These are phyloP conservation scores for Oxyria digyna DNA, from an alignment of 148 eudicot species.

Conservation along the genomic window DNA sequence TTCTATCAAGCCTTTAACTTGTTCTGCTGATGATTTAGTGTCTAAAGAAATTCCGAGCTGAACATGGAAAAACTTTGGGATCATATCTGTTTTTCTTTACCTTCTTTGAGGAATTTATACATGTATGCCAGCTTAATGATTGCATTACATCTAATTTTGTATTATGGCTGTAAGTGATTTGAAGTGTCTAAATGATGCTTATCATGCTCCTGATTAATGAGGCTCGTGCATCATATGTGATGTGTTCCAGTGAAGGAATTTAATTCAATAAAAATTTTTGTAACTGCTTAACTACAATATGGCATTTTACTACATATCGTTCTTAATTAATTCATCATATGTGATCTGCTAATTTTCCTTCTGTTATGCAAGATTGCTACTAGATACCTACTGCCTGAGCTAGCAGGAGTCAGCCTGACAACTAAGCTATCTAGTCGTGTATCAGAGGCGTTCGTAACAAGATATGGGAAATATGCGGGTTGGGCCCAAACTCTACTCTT, in stretches of 20 bases:
- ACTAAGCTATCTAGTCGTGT: constrained; percentile 58
- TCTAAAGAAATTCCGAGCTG: not conserved
- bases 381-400: constrained; percentile 67
- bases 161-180: not conserved
- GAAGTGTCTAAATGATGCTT: not conserved
- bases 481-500: constrained; percentile 97
- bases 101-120: not conserved
- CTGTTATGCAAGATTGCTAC: constrained; percentile 59
- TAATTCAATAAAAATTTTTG: not conserved
- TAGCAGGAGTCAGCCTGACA: constrained; percentile 66
- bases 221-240: not conserved
- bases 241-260: not conserved
- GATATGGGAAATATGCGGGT: constrained; percentile 92
- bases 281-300: not conserved
- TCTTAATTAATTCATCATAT: not conserved
- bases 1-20: not conserved
- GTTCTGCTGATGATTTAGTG: not conserved
- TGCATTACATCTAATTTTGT: not conserved
- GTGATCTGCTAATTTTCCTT: no score
- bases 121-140: not conserved
- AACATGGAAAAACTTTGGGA: not conserved
- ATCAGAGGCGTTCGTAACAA: constrained; percentile 82
- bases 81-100: not conserved
- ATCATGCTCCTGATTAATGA: not conserved
- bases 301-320: not conserved